phyloP scores from a whole-genome alignment of 257 asterid genomes.

The Coffea canephora region DNA sequence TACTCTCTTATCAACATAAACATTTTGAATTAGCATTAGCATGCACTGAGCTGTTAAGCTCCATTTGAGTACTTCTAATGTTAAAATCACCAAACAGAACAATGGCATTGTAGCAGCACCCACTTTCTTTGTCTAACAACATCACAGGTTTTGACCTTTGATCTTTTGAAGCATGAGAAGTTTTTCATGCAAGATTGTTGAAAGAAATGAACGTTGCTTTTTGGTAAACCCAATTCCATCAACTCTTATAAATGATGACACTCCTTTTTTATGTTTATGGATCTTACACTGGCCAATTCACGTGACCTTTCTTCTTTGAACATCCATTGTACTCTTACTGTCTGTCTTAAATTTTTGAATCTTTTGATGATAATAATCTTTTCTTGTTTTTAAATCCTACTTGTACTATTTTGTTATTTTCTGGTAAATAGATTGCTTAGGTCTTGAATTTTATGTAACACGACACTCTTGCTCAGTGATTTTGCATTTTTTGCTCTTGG shows the following conservation, averaged over 20 bases:
- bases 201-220: neutral
- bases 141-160: neutral
- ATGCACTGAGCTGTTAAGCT: neutral
- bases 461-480: neutral
- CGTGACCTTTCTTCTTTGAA: neutral
- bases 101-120: neutral
- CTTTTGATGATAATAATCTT: neutral
- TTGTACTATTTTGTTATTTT: neutral
- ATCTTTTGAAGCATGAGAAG: neutral
- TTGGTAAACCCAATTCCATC: neutral
- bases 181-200: neutral
- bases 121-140: neutral
- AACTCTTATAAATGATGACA: neutral
- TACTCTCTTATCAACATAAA: neutral
- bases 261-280: neutral
- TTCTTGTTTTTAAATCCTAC: neutral
- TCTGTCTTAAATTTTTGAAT: neutral
- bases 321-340: neutral
- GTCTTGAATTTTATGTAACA: neutral
- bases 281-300: neutral
- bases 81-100: neutral
- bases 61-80: neutral
- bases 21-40: neutral
- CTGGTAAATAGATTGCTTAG: neutral
- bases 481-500: neutral